Conservation (phyloP, 306 rosid species). For the Cucumis hystrix region DNA sequence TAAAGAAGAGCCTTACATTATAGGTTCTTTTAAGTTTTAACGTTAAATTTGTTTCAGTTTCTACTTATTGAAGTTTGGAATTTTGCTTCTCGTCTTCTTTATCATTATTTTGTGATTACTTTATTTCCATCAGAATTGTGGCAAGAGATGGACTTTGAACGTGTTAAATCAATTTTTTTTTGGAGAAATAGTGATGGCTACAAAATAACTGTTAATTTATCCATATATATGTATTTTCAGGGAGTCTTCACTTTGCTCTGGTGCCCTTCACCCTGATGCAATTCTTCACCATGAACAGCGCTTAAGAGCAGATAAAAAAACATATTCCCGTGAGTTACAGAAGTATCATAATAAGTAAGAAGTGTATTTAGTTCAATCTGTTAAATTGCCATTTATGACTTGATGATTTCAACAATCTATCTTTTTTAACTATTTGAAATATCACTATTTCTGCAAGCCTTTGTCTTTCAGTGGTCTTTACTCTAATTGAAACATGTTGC, state of each 20-base stretch:
- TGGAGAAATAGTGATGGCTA: slow-evolving; percentile 4
- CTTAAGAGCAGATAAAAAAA: slow-evolving; percentile 43
- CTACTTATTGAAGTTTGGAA: background rate
- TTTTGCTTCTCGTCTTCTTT: background rate
- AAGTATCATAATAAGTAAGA: slow-evolving; percentile 79
- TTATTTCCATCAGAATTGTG: background rate
- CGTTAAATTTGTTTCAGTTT: background rate
- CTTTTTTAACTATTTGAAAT: background rate
- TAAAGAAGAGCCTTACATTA: background rate
- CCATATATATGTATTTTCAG: slow-evolving; percentile 39
- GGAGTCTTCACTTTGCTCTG: slow-evolving; percentile 74
- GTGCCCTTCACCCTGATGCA: slow-evolving; percentile 81
- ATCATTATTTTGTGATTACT: background rate
- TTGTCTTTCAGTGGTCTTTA: background rate
- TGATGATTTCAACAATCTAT: background rate
- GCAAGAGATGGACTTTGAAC: background rate
- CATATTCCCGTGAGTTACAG: slow-evolving; percentile 45
- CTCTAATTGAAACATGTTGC: slow-evolving; percentile 1
- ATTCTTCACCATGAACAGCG: slow-evolving; percentile 37
- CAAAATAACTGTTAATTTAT: slow-evolving; percentile 9
- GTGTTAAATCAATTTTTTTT: background rate
- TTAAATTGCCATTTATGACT: slow-evolving; percentile 7
- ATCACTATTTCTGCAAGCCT: background rate
- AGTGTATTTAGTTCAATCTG: background rate
- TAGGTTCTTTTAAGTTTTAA: background rate